Base-by-base conservation (phyloP, 768 basidiomycete species). In the Thelephora aurantiotincta region DNA sequence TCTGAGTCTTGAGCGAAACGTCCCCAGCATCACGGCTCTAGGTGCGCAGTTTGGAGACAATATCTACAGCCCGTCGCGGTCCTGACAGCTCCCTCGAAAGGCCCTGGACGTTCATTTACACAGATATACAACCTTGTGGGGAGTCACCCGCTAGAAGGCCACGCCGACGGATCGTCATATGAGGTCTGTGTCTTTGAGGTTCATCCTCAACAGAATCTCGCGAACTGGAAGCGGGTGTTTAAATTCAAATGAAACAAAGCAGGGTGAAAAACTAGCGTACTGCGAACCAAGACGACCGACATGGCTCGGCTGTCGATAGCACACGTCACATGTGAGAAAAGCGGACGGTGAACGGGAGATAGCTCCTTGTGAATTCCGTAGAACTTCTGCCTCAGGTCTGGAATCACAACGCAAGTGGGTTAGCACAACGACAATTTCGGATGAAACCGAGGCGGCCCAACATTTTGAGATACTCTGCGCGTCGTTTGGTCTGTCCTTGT, bases 291-390 rank as follows among this genome's bases (percentile, higher is more conserved):
- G 12, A 78, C 66, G 6, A 62, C 56, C 12, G 70, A 60, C 0
- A 74, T 78, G 6, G 71, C 70, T 36, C 62, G 59, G 5, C 66
- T 68, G 52, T 77, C 69, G 38, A 75, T 73, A 2, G 78, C 78
- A 49, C 74, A 77, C 7, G 75, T 78, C 33, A 72, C 53, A 57
- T 81, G 73, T 6, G 71, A 61, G 56, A 78, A 72, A 20, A 81
- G 58, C 48, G 66, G 69, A 41, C 74, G 65, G 26, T 60, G 60
- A 36, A 65, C 65, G 0, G 73, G 67, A 9, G 76, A 72, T 52
- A 70, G 63, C 42, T 72, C 68, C 38, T 69, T 65, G 57, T 77
- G 74, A 22, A 77, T 64, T 2, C 64, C 63, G 14, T 65, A 56
- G 54, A 78, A 77, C 23, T 72, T 70, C 26, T 72, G 69, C 37